Evolutionary conservation across 2,329 filamentous ascomycete genomes (phyloP).

Genomic region (Elsinoe australis): DNA sequence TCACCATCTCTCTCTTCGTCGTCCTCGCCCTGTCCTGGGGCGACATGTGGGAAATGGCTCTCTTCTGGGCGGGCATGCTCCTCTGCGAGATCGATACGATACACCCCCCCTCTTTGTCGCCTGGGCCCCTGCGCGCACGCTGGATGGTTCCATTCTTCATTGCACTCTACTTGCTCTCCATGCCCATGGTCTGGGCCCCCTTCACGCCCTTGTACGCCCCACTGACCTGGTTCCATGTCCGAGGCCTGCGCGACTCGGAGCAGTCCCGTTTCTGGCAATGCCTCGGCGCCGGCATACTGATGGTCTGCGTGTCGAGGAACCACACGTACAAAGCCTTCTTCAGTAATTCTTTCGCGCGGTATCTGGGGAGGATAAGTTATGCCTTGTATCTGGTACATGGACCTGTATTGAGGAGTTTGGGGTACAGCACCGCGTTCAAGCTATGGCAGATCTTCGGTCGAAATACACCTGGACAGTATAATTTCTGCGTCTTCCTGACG

Average conservation of each 20-base stretch:
- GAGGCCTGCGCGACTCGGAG: constrained; percentile 39
- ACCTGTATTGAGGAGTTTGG: constrained; percentile 46
- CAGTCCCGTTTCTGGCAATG: constrained; percentile 52
- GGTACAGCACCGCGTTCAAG: constrained; percentile 45
- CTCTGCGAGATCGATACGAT: constrained; percentile 50
- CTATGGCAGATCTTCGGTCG: constrained; percentile 43
- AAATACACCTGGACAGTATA: constrained; percentile 40
- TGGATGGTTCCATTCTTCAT: constrained; percentile 42
- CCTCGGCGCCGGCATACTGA: constrained; percentile 42
- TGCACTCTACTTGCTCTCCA: constrained; percentile 48
- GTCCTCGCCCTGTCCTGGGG: constrained; percentile 40
- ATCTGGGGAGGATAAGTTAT: constrained; percentile 53
- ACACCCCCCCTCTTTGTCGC: constrained; percentile 1
- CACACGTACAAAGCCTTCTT: constrained; percentile 44
- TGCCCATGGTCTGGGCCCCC: constrained; percentile 37
- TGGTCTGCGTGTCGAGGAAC: constrained; percentile 44
- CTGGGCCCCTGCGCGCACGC: neutral
- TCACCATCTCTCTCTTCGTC: constrained; percentile 37
- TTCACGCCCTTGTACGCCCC: constrained; percentile 47
- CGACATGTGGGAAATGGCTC: constrained; percentile 48
- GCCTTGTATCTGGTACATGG: constrained; percentile 55
- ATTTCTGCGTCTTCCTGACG: constrained; percentile 42
- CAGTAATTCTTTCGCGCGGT: constrained; percentile 44
- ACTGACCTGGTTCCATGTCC: constrained; percentile 43
- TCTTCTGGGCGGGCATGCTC: constrained; percentile 50